phyloP scores from a whole-genome alignment of 2,329 filamentous ascomycete genomes.

The Cytospora piceicola region DNA sequence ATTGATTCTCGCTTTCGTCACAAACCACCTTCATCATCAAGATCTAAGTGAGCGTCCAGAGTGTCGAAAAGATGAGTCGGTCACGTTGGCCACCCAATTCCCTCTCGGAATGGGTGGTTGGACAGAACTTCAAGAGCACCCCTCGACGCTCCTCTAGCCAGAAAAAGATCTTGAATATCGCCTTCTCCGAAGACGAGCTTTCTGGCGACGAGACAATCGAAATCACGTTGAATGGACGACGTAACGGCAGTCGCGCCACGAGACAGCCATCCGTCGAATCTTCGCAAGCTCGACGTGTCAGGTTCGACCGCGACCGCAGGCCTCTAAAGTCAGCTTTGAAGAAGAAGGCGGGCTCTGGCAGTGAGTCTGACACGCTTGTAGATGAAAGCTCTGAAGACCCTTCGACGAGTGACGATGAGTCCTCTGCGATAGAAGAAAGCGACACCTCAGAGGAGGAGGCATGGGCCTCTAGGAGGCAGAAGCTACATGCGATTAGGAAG shows the following conservation, averaged over 20 bases:
- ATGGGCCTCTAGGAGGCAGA: constrained; percentile 11
- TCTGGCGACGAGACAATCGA: constrained; percentile 52
- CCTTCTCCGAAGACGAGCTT: constrained; percentile 56
- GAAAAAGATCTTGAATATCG: constrained; percentile 44
- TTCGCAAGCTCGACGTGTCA: constrained; percentile 42
- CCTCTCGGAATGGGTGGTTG: constrained; percentile 46
- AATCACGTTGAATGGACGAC: constrained; percentile 52
- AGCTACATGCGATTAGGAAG: constrained; percentile 30
- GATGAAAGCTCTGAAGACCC: constrained; percentile 31
- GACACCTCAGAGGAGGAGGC: constrained; percentile 24
- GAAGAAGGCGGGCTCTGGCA: constrained; percentile 33
- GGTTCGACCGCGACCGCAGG: constrained; percentile 41
- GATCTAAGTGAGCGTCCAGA: background rate
- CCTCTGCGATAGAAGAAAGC: constrained; percentile 24
- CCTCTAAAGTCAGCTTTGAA: constrained; percentile 46
- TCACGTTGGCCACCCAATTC: constrained; percentile 43
- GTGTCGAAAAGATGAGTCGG: constrained; percentile 17
- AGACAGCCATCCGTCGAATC: background rate
- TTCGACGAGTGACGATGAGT: constrained; percentile 24
- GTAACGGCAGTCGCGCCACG: constrained; percentile 27
- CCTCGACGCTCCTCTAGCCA: constrained; percentile 22
- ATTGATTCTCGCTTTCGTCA: background rate
- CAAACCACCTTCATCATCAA: background rate
- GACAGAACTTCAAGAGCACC: constrained; percentile 40
- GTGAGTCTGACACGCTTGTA: constrained; percentile 33